phyloP scores from a whole-genome alignment of 2,329 filamentous ascomycete species.

The Coniochaeta prunicola region DNA sequence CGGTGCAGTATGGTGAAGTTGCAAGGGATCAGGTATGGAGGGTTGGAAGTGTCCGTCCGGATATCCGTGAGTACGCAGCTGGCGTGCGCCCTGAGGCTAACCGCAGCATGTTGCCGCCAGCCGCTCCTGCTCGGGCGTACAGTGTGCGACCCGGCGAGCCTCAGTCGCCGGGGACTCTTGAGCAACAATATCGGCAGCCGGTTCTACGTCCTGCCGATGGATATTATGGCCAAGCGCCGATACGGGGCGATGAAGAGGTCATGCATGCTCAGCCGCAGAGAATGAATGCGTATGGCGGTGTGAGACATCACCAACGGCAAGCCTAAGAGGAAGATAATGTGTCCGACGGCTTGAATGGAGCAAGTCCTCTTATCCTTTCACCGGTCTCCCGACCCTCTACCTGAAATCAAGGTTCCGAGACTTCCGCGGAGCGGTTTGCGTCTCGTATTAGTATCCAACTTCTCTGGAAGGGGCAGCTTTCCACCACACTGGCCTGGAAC shows the following conservation, averaged over 20 bases:
- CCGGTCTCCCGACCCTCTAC: not conserved
- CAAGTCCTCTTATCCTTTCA: not conserved
- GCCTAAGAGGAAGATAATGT: not conserved
- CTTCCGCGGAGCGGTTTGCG: not conserved
- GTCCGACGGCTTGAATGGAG: not conserved
- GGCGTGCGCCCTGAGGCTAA: slow-evolving; percentile 29
- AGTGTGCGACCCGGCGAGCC: slow-evolving; percentile 22
- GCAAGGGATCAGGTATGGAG: slow-evolving; percentile 23
- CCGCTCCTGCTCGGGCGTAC: slow-evolving; percentile 19
- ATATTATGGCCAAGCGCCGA: slow-evolving; percentile 10
- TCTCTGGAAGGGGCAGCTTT: too few relatives aligned
- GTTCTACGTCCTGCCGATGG: slow-evolving; percentile 30
- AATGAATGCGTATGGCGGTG: not conserved
- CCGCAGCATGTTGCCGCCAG: slow-evolving; percentile 20
- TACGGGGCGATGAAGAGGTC: slow-evolving; percentile 13
- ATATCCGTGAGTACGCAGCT: slow-evolving; percentile 40
- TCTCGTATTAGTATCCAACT: not conserved
- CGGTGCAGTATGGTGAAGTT: slow-evolving; percentile 19
- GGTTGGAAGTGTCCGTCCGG: slow-evolving; percentile 49
- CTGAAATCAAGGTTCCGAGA: not conserved
- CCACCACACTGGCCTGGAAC: too few relatives aligned
- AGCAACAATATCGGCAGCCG: slow-evolving; percentile 29
- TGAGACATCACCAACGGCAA: not conserved
- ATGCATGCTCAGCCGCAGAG: not conserved
- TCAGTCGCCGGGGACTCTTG: slow-evolving; percentile 12